These are phyloP conservation scores for Alopecurus myosuroides DNA, from an alignment of 176 grass and related monocot species.

Conservation along the genomic window DNA sequence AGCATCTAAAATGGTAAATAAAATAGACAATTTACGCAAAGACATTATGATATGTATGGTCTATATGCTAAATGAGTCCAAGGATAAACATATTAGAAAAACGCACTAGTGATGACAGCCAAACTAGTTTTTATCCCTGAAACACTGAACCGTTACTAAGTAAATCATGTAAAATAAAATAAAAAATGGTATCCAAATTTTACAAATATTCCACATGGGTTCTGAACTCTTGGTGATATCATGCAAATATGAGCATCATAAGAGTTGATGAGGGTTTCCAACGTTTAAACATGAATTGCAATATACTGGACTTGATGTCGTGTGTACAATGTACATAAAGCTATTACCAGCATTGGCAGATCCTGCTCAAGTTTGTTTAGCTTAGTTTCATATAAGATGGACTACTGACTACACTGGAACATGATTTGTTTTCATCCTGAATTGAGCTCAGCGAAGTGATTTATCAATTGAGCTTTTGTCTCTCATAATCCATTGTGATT, in stretches of 20 bases:
- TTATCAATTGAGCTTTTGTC: background rate
- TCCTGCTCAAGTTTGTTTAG: background rate
- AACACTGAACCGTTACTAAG: background rate
- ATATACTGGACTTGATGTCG: background rate
- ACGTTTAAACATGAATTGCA: background rate
- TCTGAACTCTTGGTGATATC: background rate
- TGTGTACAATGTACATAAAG: background rate
- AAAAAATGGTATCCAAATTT: background rate
- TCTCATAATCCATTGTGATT: background rate
- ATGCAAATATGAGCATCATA: background rate
- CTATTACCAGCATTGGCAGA: background rate
- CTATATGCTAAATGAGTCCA: background rate
- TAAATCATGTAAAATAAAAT: background rate
- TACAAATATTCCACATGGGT: background rate
- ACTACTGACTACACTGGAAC: background rate
- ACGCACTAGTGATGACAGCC: background rate
- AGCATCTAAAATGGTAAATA: background rate
- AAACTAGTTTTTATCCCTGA: background rate
- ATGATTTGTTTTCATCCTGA: constrained; percentile 1
- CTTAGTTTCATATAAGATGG: background rate
- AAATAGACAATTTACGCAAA: background rate
- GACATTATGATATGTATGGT: background rate
- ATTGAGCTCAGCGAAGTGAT: background rate
- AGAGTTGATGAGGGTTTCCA: background rate
- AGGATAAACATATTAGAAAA: background rate